A percentile compares a stretch with the other conserved stretches of the same genome.
Evolutionary conservation across 805 yeast species (phyloP).

Genomic region (Clavispora carvajalis): DNA sequence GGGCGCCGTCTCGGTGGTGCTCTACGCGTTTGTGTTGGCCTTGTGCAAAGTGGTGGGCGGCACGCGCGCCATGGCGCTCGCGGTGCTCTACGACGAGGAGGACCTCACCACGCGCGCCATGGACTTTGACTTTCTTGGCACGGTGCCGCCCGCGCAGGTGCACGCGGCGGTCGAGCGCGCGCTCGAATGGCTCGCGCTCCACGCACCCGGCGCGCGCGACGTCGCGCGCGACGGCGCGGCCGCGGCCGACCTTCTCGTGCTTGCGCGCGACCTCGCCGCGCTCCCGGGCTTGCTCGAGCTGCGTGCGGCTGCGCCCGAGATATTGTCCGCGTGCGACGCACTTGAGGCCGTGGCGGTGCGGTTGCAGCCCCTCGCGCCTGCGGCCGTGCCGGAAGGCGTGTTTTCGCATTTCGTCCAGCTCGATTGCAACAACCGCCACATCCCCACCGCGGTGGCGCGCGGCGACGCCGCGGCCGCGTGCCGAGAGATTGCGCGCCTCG

Average conservation of each 20-base stretch:
- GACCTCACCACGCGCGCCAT: constrained; percentile 63
- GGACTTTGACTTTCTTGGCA: constrained; percentile 38
- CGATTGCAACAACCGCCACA: constrained; percentile 31
- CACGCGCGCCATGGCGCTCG: constrained; percentile 42
- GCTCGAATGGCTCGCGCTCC: constrained; percentile 28
- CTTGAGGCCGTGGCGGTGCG: background rate
- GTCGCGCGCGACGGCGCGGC: background rate
- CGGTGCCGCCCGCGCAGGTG: constrained; percentile 19
- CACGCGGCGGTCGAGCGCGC: constrained; percentile 28
- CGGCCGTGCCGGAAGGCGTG: constrained; percentile 4
- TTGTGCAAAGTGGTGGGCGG: constrained; percentile 50
- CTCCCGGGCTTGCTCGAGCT: background rate
- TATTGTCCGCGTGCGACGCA: background rate
- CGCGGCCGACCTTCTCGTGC: constrained; percentile 19
- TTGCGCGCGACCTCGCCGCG: constrained; percentile 4
- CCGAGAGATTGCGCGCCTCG: constrained; percentile 14
- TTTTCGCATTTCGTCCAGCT: constrained; percentile 34
- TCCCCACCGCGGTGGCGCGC: constrained; percentile 30
- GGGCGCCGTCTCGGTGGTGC: constrained; percentile 40
- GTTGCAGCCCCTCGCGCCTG: constrained; percentile 1
- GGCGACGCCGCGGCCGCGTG: constrained; percentile 19
- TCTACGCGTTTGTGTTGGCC: constrained; percentile 49
- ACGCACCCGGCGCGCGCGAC: constrained; percentile 1
- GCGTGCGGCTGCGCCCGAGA: background rate
- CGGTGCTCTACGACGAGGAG: constrained; percentile 70